Base-by-base conservation (phyloP, 2,329 filamentous ascomycete genomes). In the Fusarium sp. region DNA sequence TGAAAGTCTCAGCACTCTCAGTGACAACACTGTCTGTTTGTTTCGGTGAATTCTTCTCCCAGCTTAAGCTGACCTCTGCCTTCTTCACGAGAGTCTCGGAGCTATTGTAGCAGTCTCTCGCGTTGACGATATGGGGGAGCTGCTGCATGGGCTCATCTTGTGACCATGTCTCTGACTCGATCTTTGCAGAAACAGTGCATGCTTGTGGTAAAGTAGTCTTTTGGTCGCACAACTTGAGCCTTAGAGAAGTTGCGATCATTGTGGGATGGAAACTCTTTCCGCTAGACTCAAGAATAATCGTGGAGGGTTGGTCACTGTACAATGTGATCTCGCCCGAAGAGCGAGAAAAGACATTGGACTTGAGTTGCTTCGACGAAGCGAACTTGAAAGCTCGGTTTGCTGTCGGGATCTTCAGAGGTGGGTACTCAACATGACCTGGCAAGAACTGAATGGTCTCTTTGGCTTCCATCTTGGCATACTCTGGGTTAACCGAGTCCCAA, bases 71-170 rank as follows among this genome's bases (percentile, higher is more conserved):
- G 4, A 66, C 24, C 12, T 60, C 64, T 3, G 10, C 7, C 13
- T 60, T 67, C 18, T 60, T 53, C 6, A 66, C 22, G 5, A 67
- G 6, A 24, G 30, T 36, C 28, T 66, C 64, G 12, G 61, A 53
- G 12, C 44, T 28, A 8, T 26, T 60, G 1, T 67, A 67, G 7
- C 44, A 60, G 33, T 60, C 61, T 20, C n/a, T 60, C 6, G 61
- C 44, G 5, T 41, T 30, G 22, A 24, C 22, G 12, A 67, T 66
- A 8, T 66, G 51, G 11, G 64, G 64, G 8, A 41, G 15, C 11
- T 67, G 62, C 41, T 67, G 64, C 62, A 67, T 67, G n/a, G 64
- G 62, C 24, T 60, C 38, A 28, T 67, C 64, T 3, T 67, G 61
- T 51, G 64, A 67, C 64, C 64, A 67, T 24, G 51, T 66, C 7